phyloP scores from a whole-genome alignment of 2,329 filamentous ascomycete genomes.

The Penicillium sumatraense region DNA sequence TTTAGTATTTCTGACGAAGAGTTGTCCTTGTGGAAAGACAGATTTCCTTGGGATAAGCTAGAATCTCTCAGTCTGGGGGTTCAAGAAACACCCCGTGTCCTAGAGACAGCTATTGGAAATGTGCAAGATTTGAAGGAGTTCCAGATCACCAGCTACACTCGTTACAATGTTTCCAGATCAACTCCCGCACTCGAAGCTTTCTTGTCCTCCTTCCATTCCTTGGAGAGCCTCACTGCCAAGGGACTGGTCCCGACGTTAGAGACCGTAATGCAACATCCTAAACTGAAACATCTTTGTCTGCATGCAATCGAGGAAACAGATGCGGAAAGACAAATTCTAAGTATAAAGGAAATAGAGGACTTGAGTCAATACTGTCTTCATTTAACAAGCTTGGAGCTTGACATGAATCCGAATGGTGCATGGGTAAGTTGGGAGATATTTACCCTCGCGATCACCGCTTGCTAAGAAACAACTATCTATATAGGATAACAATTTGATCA shows the following conservation, averaged over 20 bases:
- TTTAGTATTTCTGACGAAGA: background rate
- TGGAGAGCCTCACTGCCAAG: conserved; percentile 8
- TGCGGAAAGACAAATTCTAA: background rate
- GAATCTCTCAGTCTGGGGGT: conserved; percentile 4
- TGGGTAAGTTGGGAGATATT: conserved; percentile 6
- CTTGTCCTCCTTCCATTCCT: conserved; percentile 5
- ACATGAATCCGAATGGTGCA: conserved; percentile 3
- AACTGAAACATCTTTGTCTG: conserved; percentile 8
- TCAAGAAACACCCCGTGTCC: background rate
- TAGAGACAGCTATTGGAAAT: background rate
- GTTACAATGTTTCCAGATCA: background rate
- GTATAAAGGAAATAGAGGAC: background rate
- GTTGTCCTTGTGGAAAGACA: background rate
- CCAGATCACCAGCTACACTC: background rate
- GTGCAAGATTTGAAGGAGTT: conserved; percentile 6
- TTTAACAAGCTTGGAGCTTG: conserved; percentile 4
- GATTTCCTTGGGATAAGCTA: conserved; percentile 3
- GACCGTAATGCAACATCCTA: conserved; percentile 4
- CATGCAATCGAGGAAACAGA: conserved; percentile 5
- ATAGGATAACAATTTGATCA: background rate
- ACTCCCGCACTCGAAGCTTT: conserved; percentile 1
- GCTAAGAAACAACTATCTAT: background rate
- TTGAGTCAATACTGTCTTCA: conserved; percentile 1
- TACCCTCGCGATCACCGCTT: background rate
- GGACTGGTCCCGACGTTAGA: conserved; percentile 6